These are phyloP conservation scores for Dactylis glomerata DNA, from an alignment of 176 grass and related monocot genomes.

Conservation along the genomic window DNA sequence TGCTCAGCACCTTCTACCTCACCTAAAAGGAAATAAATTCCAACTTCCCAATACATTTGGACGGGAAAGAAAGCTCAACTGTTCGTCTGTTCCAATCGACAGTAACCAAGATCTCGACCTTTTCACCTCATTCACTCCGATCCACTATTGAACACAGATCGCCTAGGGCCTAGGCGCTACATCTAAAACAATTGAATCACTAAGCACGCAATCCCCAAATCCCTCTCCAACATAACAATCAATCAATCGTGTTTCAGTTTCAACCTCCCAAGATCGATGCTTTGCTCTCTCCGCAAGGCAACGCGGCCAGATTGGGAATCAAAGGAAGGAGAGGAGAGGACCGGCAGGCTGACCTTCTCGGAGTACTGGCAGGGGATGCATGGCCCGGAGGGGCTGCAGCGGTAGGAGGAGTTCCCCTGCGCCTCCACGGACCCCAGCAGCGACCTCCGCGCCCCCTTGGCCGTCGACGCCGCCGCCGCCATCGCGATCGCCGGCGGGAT, in stretches of 20 bases:
- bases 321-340: background rate
- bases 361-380: conserved; percentile 87
- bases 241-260: background rate
- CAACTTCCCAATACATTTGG: background rate
- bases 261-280: conserved; percentile 21
- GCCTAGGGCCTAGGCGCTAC: background rate
- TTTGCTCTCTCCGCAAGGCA: background rate
- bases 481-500: conserved; percentile 54
- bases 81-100: background rate
- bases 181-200: background rate
- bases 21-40: background rate
- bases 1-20: no score
- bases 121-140: background rate
- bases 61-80: background rate
- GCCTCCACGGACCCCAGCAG: conserved; percentile 72
- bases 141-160: background rate
- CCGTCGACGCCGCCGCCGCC: conserved; percentile 29
- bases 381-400: conserved; percentile 70
- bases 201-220: background rate
- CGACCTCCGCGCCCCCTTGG: conserved; percentile 39
- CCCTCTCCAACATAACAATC: background rate
- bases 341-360: conserved; percentile 54
- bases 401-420: conserved; percentile 73
- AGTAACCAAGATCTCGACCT: conserved; percentile 31
- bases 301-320: background rate